Conservation (phyloP, 2,329 filamentous ascomycete genomes). For the Phymatotrichopsis omnivora region DNA sequence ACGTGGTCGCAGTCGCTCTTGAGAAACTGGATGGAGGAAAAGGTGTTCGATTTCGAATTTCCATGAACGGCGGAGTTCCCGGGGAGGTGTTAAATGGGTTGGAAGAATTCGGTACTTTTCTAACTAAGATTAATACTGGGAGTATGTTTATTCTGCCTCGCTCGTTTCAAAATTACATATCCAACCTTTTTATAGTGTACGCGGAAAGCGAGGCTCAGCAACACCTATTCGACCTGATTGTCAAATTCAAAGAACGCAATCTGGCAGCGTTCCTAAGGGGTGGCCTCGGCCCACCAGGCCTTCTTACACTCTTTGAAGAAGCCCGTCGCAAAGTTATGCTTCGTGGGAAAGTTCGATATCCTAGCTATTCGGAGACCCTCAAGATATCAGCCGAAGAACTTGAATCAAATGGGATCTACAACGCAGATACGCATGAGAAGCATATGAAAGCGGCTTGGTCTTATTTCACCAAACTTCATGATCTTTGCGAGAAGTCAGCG, state of each 20-base stretch:
- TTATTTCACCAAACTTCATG: neutral
- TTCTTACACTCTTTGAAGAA: constrained; percentile 4
- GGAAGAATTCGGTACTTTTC: neutral
- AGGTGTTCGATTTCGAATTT: constrained; percentile 9
- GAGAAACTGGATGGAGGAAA: constrained; percentile 6
- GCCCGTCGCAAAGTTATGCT: neutral
- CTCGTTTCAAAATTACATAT: neutral
- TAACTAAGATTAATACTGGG: neutral
- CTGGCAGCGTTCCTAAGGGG: neutral
- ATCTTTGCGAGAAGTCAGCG: neutral
- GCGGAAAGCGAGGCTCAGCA: neutral
- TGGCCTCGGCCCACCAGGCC: neutral
- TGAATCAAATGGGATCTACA: neutral
- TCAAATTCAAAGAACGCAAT: constrained; percentile 3
- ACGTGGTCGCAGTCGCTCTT: constrained; percentile 2
- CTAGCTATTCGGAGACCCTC: constrained; percentile 1
- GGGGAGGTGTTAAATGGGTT: constrained; percentile 2
- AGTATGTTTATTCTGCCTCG: neutral
- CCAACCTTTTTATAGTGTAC: neutral
- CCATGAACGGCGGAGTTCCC: constrained; percentile 1
- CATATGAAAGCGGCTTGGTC: constrained; percentile 1
- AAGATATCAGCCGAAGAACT: constrained; percentile 3
- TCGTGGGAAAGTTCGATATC: constrained; percentile 1
- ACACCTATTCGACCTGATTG: constrained; percentile 3
- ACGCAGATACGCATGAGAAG: neutral